Base-by-base conservation (phyloP, 202 grass and related monocot species). In the Sporobolus alterniflorus region DNA sequence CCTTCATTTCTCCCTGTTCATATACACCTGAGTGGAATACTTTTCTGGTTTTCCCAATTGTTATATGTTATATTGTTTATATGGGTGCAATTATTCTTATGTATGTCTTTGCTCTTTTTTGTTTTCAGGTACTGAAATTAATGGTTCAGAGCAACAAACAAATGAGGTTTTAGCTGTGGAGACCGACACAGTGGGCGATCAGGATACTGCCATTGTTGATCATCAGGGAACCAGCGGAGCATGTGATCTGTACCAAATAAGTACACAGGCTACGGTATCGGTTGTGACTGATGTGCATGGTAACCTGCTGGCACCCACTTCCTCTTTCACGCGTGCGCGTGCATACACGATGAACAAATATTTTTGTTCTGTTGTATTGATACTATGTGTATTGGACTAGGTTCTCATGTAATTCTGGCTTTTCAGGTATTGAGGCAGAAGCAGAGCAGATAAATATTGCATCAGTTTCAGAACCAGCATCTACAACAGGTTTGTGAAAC, bases 341-440 rank as follows among this genome's bases (percentile, higher is more conserved):
- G 2, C 6, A 36, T 20, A 65, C 31, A 36, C 52, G 25, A 25
- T 56, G 8, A 56, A 21, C 31, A 65, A 20, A 60, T 57, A 26
- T 29, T 29, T 29, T 78, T 63, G 24, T 66, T 51, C 28, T 34
- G 26, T 62, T 62, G 59, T 30, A 4, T 33, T 36, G 21, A n/a
- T 28, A 39, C 36, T 39, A 39, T 39, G 36, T 47, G 3, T 47
- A 2, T 9, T 9, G 31, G 32, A 31, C 43, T 49, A 72, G 67
- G 1, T 74, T 67, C 48, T 78, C n/a, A 74, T 56, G 74, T 50
- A 10, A 41, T 43, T 24, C 34, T 69, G 44, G 64, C 52, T 44
- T 75, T 89, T 81, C 87, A 89, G 87, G 54, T 64, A 76, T 20
- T 24, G 76, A 85, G 51, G 33, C 68, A 70, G n/a, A 46, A 74